These are phyloP conservation scores for Tolypocladium ophioglossoides DNA, from an alignment of 2,329 filamentous ascomycete species.

Conservation along the genomic window DNA sequence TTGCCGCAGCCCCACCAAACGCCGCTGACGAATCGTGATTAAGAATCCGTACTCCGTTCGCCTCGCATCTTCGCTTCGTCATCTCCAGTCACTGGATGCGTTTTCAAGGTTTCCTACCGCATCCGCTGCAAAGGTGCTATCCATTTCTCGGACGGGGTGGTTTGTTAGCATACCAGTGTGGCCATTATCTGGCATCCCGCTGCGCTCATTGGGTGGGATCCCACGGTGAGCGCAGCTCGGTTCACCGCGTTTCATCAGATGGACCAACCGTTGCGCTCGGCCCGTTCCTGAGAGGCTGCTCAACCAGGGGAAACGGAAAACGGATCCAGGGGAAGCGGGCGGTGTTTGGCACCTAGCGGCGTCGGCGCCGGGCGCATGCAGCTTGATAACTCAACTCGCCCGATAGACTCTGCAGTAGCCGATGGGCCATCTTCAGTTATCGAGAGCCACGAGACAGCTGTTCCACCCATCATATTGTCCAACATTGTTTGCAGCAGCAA, in stretches of 20 bases:
- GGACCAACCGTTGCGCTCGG: not conserved
- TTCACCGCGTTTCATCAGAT: not conserved
- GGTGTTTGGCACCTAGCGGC: too few species aligned
- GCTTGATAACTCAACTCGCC: too few species aligned
- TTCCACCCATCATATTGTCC: not conserved
- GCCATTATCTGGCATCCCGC: not conserved
- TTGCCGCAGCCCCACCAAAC: not conserved
- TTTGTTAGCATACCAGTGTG: not conserved
- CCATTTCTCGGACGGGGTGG: not conserved
- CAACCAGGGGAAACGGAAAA: too few species aligned
- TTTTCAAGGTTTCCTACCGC: not conserved
- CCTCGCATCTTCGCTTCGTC: not conserved
- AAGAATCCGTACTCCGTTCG: too few species aligned
- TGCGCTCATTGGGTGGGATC: not conserved
- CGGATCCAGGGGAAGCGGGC: too few species aligned
- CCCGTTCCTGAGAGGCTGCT: too few species aligned
- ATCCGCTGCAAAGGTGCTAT: not conserved
- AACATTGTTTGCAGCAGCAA: not conserved
- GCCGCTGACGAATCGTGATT: not conserved
- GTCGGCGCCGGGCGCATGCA: too few species aligned
- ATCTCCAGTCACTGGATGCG: not conserved
- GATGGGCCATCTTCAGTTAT: not conserved
- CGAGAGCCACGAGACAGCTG: not conserved
- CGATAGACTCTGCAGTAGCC: not conserved
- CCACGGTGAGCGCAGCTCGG: not conserved